These are phyloP conservation scores for Didymella segeticola DNA, from an alignment of 2,329 filamentous ascomycete genomes.

Conservation along the genomic window DNA sequence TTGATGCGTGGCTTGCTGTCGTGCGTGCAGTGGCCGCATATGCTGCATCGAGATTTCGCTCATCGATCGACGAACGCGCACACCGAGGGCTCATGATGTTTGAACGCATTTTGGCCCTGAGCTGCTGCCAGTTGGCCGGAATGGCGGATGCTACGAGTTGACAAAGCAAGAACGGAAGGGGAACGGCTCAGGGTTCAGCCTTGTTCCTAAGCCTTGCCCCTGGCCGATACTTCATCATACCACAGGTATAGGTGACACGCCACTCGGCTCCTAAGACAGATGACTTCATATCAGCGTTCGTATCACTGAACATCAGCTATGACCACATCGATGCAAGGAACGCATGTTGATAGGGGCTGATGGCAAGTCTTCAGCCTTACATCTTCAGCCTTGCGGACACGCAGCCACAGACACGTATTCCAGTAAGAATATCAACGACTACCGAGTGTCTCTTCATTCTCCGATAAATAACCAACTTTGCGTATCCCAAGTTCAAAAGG, in stretches of 20 bases:
- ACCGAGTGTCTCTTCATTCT: no score
- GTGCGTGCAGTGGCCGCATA: conserved; percentile 1
- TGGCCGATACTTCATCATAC: neutral
- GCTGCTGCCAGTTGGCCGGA: neutral
- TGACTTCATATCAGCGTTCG: no score
- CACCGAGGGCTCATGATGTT: neutral
- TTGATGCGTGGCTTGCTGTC: conserved; percentile 15
- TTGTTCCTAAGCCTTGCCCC: neutral
- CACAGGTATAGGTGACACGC: neutral
- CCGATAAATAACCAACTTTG: no score
- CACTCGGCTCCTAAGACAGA: no score
- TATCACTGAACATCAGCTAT: no score
- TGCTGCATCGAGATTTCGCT: neutral
- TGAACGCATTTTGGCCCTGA: neutral
- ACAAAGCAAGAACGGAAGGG: no score
- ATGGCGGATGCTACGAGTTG: no score
- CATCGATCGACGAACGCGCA: conserved; percentile 3
- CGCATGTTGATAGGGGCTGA: no score
- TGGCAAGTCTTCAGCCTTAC: neutral
- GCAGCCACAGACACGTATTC: no score
- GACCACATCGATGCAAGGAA: no score
- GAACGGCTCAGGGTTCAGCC: neutral
- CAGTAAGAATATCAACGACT: no score
- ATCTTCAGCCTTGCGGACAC: neutral
- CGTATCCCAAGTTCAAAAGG: no score